These are phyloP conservation scores for Melampsora abietis-canadensis DNA, from an alignment of 1,284 basidiomycete genomes.

Conservation along the genomic window DNA sequence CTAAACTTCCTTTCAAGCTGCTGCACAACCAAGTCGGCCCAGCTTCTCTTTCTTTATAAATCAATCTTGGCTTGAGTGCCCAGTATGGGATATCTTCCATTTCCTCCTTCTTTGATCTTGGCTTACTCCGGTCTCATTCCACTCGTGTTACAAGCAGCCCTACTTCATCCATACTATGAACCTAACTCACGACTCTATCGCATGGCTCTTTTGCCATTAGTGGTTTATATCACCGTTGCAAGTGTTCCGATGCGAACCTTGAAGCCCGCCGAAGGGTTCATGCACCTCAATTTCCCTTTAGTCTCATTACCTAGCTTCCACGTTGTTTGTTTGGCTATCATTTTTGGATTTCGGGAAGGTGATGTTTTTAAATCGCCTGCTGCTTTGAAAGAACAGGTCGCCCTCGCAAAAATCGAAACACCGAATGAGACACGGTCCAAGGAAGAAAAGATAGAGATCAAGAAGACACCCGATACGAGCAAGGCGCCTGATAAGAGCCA, in stretches of 20 bases:
- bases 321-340: constrained; percentile 29
- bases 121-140: constrained; percentile 14
- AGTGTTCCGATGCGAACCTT: constrained; percentile 20
- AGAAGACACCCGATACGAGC: not conserved
- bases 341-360: constrained; percentile 31
- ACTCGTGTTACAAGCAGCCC: constrained; percentile 14
- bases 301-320: constrained; percentile 37
- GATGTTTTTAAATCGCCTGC: constrained; percentile 35
- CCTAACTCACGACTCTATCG: constrained; percentile 18
- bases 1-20: no score
- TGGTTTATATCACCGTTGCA: constrained; percentile 37
- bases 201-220: constrained; percentile 17
- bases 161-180: constrained; percentile 38
- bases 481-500: not conserved
- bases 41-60: no score
- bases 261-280: constrained; percentile 5
- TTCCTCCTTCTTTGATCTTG: constrained; percentile 23
- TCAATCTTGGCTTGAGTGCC: no score
- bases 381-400: constrained; percentile 6
- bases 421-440: not conserved
- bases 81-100: constrained; percentile 16
- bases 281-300: constrained; percentile 37
- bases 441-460: not conserved
- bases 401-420: not conserved
- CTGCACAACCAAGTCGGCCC: no score